Base-by-base conservation (phyloP, 768 basidiomycete species). In the Serendipita sp. region DNA sequence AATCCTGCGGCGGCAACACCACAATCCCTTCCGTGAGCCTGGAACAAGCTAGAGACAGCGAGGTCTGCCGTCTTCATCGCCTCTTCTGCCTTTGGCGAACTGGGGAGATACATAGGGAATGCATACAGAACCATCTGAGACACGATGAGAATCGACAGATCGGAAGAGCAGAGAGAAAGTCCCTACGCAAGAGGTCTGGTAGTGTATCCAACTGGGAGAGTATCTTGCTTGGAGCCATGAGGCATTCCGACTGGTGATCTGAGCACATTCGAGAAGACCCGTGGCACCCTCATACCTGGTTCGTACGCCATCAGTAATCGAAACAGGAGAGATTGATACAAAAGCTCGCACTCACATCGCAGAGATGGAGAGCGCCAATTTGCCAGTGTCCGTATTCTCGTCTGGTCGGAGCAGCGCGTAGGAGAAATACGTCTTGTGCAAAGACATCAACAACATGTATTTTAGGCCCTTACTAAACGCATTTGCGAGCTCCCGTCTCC, bases 351-450 rank as follows among this genome's bases (percentile, higher is more conserved):
- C 55, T 60, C 36, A 60, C 55, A 36, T 60, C 29, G 55, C 55
- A 34, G 16, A n/a, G 27, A 37, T 36, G 33, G 55, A 60, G 16
- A 37, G 27, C 33, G 29, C 55, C 27, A 60, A n/a, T 33, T 37
- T 31, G 11, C 55, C 55, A 3, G 18, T 4, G 55, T 23, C n/a
- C 1, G 55, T n/a, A n/a, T 60, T 37, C 33, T 60, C 55, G 4
- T 60, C 36, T 23, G 55, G 55, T 8, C 55, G 11, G 10, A 37
- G 27, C 13, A 60, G 16, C 3, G 55, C 55, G 2, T 60, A 60
- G 55, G 55, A 60, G 36, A 60, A 60, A 37, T 60, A 60, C n/a
- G 55, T 60, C 55, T 37, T 31, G 36, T 60, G 55, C 27, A 60
- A 34, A 10, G 55, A 29, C 18, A 60, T 27, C 27, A 60, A 29